A percentile compares a stretch with the other conserved stretches of the same genome.
These are phyloP conservation scores for Chaetothyriales sp. DNA, from an alignment of 2,329 filamentous ascomycete genomes.

Conservation along the genomic window DNA sequence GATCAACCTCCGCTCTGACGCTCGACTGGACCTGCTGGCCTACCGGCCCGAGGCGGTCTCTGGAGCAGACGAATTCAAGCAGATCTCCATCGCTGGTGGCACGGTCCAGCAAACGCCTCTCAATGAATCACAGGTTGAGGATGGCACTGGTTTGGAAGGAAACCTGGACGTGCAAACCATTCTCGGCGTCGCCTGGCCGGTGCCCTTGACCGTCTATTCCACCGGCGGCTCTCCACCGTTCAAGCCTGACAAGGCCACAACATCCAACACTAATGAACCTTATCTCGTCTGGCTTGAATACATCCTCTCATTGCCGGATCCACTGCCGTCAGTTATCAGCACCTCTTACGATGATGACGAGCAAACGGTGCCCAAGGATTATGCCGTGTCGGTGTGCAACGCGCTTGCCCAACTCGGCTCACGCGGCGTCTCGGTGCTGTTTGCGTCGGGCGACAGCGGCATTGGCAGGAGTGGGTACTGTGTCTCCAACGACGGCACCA, in stretches of 20 bases:
- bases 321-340: constrained; percentile 46
- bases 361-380: constrained; percentile 46
- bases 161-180: constrained; percentile 47
- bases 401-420: constrained; percentile 51
- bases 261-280: constrained; percentile 47
- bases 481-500: constrained; percentile 42
- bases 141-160: constrained; percentile 36
- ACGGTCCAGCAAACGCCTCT: constrained; percentile 18
- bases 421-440: constrained; percentile 50
- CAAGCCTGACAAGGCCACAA: constrained; percentile 31
- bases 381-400: constrained; percentile 47
- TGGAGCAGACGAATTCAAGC: constrained; percentile 22
- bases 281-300: constrained; percentile 50
- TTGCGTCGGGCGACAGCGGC: constrained; percentile 45
- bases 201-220: constrained; percentile 40
- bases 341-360: constrained; percentile 55
- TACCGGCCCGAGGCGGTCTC: constrained; percentile 25
- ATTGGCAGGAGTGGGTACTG: constrained; percentile 40
- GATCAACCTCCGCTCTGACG: constrained; percentile 33
- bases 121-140: constrained; percentile 17
- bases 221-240: constrained; percentile 42
- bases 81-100: constrained; percentile 23
- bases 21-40: constrained; percentile 23
- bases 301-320: constrained; percentile 35
- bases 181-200: constrained; percentile 39